These are phyloP conservation scores for Ehretia macrophylla DNA, from an alignment of 257 asterid species.

Conservation along the genomic window DNA sequence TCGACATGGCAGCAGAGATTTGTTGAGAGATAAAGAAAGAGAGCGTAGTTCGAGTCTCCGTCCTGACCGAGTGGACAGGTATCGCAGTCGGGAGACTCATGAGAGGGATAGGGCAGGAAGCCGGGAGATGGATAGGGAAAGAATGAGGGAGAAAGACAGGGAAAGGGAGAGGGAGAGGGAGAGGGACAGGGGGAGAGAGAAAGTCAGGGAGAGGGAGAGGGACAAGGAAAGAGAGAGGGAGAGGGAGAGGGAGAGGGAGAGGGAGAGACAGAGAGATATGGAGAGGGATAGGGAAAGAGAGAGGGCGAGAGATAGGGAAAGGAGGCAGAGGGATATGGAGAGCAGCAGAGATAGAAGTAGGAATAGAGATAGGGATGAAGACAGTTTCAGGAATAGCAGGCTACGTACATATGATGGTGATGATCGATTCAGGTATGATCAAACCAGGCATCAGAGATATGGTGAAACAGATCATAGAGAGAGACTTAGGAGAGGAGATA, in stretches of 20 bases:
- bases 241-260: conserved; percentile 25
- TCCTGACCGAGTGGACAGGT: conserved; percentile 36
- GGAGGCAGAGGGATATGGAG: conserved; percentile 38
- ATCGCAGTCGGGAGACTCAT: conserved; percentile 38
- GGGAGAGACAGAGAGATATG: conserved; percentile 28
- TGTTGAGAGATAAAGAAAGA: conserved; percentile 40
- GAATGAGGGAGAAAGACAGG: conserved; percentile 21
- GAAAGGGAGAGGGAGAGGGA: conserved; percentile 35
- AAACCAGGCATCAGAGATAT: no score
- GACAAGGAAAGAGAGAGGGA: conserved; percentile 30
- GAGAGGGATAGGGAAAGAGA: conserved; percentile 26
- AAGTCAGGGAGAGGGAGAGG: conserved; percentile 20
- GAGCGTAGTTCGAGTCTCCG: conserved; percentile 47
- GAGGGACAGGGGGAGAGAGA: conserved; percentile 25
- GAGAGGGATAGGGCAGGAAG: conserved; percentile 49
- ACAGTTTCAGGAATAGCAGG: conserved; percentile 41
- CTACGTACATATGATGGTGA: conserved; percentile 38
- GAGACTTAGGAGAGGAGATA: conserved; percentile 31
- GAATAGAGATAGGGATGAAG: conserved; percentile 36
- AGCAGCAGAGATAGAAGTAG: conserved; percentile 41
- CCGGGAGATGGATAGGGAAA: conserved; percentile 48
- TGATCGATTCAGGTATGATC: conserved; percentile 33
- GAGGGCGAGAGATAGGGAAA: conserved; percentile 27
- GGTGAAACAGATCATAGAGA: conserved; percentile 39
- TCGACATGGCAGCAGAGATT: conserved; percentile 45